Base-by-base conservation (phyloP, 495 filamentous ascomycete species). In the Penicillium coffeae region DNA sequence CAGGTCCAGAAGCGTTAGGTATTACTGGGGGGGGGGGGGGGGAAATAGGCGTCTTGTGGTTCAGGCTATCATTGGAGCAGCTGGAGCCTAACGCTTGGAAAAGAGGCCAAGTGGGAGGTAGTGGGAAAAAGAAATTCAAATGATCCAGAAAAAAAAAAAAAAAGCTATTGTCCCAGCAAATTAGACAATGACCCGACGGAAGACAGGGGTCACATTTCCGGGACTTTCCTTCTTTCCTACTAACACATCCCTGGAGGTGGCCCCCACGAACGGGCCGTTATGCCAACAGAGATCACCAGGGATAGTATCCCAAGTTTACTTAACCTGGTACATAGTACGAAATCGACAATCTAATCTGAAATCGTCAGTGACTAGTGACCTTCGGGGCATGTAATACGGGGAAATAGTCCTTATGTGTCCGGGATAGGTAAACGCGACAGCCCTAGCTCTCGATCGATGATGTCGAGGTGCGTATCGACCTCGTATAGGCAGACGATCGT, bases 261-360 rank as follows among this genome's bases (percentile, higher is more conserved):
- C 58, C 59, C 59, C 53, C 56, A 60, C 53, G 47, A 53, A 52
- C 56, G 21, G 48, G 44, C 59, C 53, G 59, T 60, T 63, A 36
- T 36, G 15, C 13, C 8, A 39, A 15, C 15, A 39, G 36, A 4
- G 36, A 48, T 40, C 45, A 36, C 15, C 42, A 45, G n/a, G n/a
- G n/a, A n/a, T n/a, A n/a, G n/a, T n/a, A n/a, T n/a, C n/a, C n/a
- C n/a, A n/a, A n/a, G n/a, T n/a, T n/a, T n/a, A n/a, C n/a, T n/a
- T n/a, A n/a, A n/a, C n/a, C n/a, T n/a, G n/a, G 25, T 30, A 30
- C 25, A 10, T 4, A 30, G 25, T 30, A 30, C 25, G 25, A 30
- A 5, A 30, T 30, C 25, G 25, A 30, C 10, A 30, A 30, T 30
- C 25, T 30, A 30, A 30, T 30, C 25, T 30, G 10, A 10, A 4